These are phyloP conservation scores for Chimonanthus salicifolius DNA, from an alignment of 164 flowering plant genomes.

Conservation along the genomic window DNA sequence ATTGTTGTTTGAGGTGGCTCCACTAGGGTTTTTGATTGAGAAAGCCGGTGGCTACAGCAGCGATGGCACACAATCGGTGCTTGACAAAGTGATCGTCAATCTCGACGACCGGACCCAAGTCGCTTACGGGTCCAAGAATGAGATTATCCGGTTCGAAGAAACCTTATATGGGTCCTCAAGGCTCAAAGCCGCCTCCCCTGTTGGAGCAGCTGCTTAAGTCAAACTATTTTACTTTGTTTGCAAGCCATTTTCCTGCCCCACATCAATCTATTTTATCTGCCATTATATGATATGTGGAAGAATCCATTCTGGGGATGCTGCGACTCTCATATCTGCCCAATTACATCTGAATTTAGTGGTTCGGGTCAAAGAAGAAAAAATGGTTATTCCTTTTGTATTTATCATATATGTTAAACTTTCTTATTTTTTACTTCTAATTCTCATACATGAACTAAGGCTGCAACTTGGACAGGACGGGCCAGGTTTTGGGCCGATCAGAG, in stretches of 20 bases:
- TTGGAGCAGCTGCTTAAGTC: constrained; percentile 70
- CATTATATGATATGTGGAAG: background rate
- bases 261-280: background rate
- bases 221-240: background rate
- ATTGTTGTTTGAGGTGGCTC: constrained; percentile 93
- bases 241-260: background rate
- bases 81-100: constrained; percentile 58
- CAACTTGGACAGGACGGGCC: too few relatives aligned
- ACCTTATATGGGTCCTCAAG: constrained; percentile 84
- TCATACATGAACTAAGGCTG: too few relatives aligned
- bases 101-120: constrained; percentile 94
- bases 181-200: constrained; percentile 67
- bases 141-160: constrained; percentile 91
- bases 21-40: constrained; percentile 79
- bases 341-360: background rate
- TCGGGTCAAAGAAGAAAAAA: background rate
- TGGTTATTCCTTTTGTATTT: background rate
- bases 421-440: too few relatives aligned
- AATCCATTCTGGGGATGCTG: background rate
- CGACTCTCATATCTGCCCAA: background rate
- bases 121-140: constrained; percentile 90
- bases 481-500: too few relatives aligned
- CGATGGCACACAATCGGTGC: constrained; percentile 75
- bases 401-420: background rate
- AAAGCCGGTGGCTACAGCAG: constrained; percentile 95